These are phyloP conservation scores for Plenodomus biglobosus DNA, from an alignment of 2,329 filamentous ascomycete genomes.

Conservation along the genomic window DNA sequence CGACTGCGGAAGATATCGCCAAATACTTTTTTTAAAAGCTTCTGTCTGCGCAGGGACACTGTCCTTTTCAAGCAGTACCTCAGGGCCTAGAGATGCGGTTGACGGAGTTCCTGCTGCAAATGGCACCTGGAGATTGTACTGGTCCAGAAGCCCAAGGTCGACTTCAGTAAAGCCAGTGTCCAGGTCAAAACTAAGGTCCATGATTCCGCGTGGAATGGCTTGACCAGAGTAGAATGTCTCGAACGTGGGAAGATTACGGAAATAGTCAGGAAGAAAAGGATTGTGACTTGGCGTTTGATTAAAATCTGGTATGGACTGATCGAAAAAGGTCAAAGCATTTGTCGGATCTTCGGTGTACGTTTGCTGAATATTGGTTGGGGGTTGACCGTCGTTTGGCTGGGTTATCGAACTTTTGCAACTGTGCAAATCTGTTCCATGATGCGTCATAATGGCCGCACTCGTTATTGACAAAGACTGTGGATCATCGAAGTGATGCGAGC, in stretches of 20 bases:
- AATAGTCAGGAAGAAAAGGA: slow-evolving; percentile 29
- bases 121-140: slow-evolving; percentile 49
- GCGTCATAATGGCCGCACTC: not conserved
- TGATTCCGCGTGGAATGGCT: slow-evolving; percentile 49
- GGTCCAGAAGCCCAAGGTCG: slow-evolving; percentile 50
- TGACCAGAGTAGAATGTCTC: slow-evolving; percentile 40
- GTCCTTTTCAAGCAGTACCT: slow-evolving; percentile 21
- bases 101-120: slow-evolving; percentile 41
- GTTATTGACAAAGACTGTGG: slow-evolving; percentile 5
- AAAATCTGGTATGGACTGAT: slow-evolving; percentile 14
- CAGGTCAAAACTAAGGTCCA: slow-evolving; percentile 50
- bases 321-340: slow-evolving; percentile 15
- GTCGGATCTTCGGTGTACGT: slow-evolving; percentile 9
- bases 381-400: slow-evolving; percentile 1
- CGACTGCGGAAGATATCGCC: slow-evolving; percentile 47
- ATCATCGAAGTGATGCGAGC: slow-evolving; percentile 5
- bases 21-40: slow-evolving; percentile 48
- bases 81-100: slow-evolving; percentile 20
- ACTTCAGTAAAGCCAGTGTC: slow-evolving; percentile 51
- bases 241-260: slow-evolving; percentile 34
- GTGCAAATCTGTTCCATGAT: not conserved
- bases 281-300: slow-evolving; percentile 19
- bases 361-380: slow-evolving; percentile 7
- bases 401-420: not conserved
- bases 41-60: slow-evolving; percentile 28